phyloP scores from a whole-genome alignment of 2,329 filamentous ascomycete species.

The Rhynchosporium secalis region DNA sequence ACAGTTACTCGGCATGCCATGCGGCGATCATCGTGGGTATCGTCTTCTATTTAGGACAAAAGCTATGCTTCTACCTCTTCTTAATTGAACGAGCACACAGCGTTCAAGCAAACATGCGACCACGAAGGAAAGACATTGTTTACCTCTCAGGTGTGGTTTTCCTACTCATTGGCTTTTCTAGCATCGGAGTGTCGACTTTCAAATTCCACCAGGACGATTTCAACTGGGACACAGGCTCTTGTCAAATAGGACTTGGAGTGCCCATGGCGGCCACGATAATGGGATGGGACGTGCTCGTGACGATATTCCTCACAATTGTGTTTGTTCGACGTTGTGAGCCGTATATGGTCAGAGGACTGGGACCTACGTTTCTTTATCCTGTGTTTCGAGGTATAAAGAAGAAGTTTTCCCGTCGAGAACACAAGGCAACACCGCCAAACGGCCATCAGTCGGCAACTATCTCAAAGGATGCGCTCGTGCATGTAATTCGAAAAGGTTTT shows the following conservation, averaged over 20 bases:
- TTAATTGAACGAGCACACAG: constrained; percentile 18
- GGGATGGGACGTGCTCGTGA: constrained; percentile 16
- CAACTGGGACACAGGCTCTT: background rate
- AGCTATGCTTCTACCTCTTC: constrained; percentile 18
- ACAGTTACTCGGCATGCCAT: constrained; percentile 11
- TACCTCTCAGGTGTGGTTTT: constrained; percentile 16
- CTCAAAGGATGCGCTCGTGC: constrained; percentile 7
- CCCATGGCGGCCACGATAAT: constrained; percentile 2
- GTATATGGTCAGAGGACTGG: constrained; percentile 11
- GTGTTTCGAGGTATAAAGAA: background rate
- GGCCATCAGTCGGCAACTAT: constrained; percentile 3
- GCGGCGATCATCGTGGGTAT: constrained; percentile 13
- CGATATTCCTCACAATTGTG: constrained; percentile 14
- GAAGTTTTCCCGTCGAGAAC: background rate
- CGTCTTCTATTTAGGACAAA: constrained; percentile 22
- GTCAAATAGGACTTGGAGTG: constrained; percentile 6
- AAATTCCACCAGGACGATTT: constrained; percentile 2
- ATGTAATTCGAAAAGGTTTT: constrained; percentile 17
- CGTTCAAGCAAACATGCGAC: constrained; percentile 8
- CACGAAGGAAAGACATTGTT: constrained; percentile 5
- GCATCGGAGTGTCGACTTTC: constrained; percentile 8
- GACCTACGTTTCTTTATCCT: constrained; percentile 6
- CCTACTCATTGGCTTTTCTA: background rate
- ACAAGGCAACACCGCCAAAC: background rate
- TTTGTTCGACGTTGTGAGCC: constrained; percentile 15